Evolutionary conservation across 345 rosid genomes (phyloP), one percentile per base, ranked within the genome.

Genomic region (Gossypium herbaceum): DNA sequence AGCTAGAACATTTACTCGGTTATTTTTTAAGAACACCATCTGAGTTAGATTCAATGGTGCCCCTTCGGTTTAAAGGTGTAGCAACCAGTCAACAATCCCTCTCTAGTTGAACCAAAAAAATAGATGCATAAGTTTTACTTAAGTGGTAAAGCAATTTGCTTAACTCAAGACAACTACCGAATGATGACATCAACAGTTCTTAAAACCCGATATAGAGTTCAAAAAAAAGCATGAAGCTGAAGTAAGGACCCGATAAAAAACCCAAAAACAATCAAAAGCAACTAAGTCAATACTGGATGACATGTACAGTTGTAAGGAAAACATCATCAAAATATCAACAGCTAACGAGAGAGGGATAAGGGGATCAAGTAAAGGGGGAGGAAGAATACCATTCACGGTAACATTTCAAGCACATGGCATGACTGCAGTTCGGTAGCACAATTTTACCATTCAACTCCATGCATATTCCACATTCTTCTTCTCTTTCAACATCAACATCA

Each of bases 381-480:
- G 51, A 64, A 61, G 68, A 24, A 69, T 70, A 89, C 93, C 93
- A 89, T 54, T 89, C 91, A 41, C 70, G 86, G 77, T 86, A 89
- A 78, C 93, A 89, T 81, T 82, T 86, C 84, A 87, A 79, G 85
- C 93, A 89, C 88, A 86, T 75, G 69, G 84, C 86, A 80, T 89
- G 93, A 78, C 76, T 81, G 86, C 93, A 89, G 82, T 81, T 79
- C 9, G 93, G 93, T 56, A 89, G 68, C 60, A 87, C 88, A 55
- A 89, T 85, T 82, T 87, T 89, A 71, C 84, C 81, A 63, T 83
- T 84, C 77, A 65, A 76, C 84, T 89, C 94, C 91, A 89, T 83
- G 77, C 94, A 89, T 73, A 89, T 89, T 63, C 91, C 94, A 73
- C 94, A 89, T 75, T 88, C 94, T 44, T 86, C 92, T 74, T 90